Base-by-base conservation (phyloP, 805 yeast species). In the Pichia occidentalis region DNA sequence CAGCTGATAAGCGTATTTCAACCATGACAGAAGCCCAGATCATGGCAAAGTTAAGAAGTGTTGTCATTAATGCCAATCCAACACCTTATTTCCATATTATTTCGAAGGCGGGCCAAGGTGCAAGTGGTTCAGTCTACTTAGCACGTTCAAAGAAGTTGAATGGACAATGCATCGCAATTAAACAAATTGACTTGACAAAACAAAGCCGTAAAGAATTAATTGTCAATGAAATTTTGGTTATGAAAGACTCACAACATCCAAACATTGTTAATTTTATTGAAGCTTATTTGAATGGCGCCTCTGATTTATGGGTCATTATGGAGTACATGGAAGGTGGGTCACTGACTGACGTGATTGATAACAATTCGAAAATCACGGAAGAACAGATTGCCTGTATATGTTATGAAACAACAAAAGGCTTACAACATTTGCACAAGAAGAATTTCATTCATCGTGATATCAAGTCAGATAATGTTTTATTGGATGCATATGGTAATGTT, bases 261-360 rank as follows among this genome's bases (percentile, higher is more conserved):
- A 92, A 92, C 57, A 92, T 92, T 61, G 98, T 92, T 42, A 92
- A 90, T 58, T 92, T 85, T 61, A 63, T 92, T 43, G 97, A 90
- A 55, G 86, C 96, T 1, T 94, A 85, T 54, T 64, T 90, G 45
- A 71, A 87, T 38, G 85, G 86, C 4, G 67, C 71, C 34, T 71
- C 75, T 42, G 97, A 92, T 53, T 67, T 92, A 43, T 90, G 97
- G 96, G 98, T 92, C n/a, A 84, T 94, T 23, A 92, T 92, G 99
- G 99, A 92, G 61, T 94, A 79, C 59, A 92, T 92, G 99, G 97
- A 94, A 64, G 98, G 98, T 38, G 99, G 99, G 1, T 84, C 96
- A 4, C 67, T 92, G 49, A 92, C 97, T 0, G 98, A 92, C 63
- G 85, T 94, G 28, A 88, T 94, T 54, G 95, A 87, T 40, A 85